Evolutionary conservation across 768 basidiomycete species (phyloP).

Genomic region (Phylloporus rhodoxanthus): DNA sequence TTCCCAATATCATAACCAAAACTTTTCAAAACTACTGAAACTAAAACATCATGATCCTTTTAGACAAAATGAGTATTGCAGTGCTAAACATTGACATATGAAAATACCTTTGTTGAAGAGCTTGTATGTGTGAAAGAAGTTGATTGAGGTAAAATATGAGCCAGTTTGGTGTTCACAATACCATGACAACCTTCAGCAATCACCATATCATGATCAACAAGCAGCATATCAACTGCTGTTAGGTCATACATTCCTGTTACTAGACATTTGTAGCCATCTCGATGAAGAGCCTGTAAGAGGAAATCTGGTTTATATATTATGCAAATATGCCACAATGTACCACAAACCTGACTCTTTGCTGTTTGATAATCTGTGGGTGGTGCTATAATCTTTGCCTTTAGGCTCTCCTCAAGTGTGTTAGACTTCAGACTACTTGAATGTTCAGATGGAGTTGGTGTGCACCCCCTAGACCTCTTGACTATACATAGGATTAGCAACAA

Average conservation of each 20-base stretch:
- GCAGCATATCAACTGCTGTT: neutral
- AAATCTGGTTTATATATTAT: neutral
- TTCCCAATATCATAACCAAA: constrained; percentile 15
- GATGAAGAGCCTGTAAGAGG: neutral
- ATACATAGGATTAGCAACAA: too few relatives aligned
- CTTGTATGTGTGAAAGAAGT: neutral
- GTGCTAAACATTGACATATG: neutral
- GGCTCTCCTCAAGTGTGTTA: neutral
- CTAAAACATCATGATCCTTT: neutral
- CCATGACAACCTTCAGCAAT: neutral
- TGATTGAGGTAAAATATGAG: neutral
- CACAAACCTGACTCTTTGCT: neutral
- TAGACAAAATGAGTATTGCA: neutral
- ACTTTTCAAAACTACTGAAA: constrained; percentile 17
- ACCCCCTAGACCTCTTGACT: neutral
- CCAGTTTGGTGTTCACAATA: neutral
- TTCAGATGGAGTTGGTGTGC: neutral
- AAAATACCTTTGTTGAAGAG: neutral
- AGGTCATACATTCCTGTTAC: neutral
- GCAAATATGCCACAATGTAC: too few relatives aligned
- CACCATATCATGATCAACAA: neutral
- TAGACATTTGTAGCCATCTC: neutral
- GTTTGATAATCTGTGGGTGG: neutral
- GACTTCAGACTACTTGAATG: neutral
- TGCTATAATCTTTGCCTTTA: too few relatives aligned